A percentile compares a stretch with the other conserved stretches of the same genome.
Conservation (phyloP, 805 yeast species). For the Candida rishiriensis region DNA sequence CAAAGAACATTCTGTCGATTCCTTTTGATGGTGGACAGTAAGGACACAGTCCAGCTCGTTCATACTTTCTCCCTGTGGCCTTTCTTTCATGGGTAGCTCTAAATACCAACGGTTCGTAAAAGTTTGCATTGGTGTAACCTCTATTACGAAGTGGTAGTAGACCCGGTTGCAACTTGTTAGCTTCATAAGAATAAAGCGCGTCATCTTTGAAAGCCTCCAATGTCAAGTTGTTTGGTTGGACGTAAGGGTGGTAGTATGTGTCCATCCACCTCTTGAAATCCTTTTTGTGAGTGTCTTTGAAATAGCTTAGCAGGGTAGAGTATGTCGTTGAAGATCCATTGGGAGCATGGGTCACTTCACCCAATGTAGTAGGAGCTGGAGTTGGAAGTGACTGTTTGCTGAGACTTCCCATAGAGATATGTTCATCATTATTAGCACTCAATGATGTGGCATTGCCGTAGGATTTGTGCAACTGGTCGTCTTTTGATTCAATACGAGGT, state of each 20-base stretch:
- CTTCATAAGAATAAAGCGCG: conserved; percentile 11
- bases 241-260: conserved; percentile 13
- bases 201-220: conserved; percentile 13
- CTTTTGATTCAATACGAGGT: too few relatives aligned
- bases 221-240: conserved; percentile 17
- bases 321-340: too few relatives aligned
- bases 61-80: conserved; percentile 11
- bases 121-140: conserved; percentile 15
- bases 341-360: too few relatives aligned
- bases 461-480: too few relatives aligned
- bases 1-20: conserved; percentile 18
- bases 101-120: conserved; percentile 22
- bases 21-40: conserved; percentile 19
- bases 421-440: too few relatives aligned
- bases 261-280: conserved; percentile 10
- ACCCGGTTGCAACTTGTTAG: conserved; percentile 12
- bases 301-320: too few relatives aligned
- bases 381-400: too few relatives aligned
- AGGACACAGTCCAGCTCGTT: conserved; percentile 28
- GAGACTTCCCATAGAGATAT: too few relatives aligned
- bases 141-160: conserved; percentile 10
- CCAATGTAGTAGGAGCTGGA: too few relatives aligned
- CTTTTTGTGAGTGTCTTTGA: not conserved
- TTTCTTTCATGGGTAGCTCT: conserved; percentile 8
- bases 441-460: too few relatives aligned